Conservation (phyloP, 495 filamentous ascomycete species). For the Penicillium verhagenii region DNA sequence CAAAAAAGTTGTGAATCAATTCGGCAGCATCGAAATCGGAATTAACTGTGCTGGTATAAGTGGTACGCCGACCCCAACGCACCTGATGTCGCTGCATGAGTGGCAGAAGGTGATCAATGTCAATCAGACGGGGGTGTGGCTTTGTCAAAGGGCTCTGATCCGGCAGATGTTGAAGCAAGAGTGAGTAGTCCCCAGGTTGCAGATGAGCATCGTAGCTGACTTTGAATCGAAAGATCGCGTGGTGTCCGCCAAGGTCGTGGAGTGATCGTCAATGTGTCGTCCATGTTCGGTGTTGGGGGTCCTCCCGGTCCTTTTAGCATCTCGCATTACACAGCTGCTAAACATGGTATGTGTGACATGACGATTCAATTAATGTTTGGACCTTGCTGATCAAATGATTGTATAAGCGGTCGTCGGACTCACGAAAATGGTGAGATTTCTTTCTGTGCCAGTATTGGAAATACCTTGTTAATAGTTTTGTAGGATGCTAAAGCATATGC, state of each 20-base stretch:
- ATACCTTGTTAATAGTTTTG: conserved; percentile 1
- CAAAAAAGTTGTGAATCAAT: conserved; percentile 19
- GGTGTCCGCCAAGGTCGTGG: conserved; percentile 25
- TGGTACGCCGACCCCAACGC: conserved; percentile 22
- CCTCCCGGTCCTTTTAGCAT: conserved; percentile 22
- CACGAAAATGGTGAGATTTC: conserved; percentile 32
- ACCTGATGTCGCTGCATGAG: conserved; percentile 32
- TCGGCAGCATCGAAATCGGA: conserved; percentile 51
- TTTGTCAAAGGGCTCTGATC: conserved; percentile 47
- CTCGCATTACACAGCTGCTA: conserved; percentile 39
- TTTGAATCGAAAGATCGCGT: conserved; percentile 7
- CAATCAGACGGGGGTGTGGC: conserved; percentile 48
- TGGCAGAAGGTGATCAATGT: conserved; percentile 43
- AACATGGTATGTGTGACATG: conserved; percentile 43
- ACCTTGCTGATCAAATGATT: not conserved
- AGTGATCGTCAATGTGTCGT: conserved; percentile 32
- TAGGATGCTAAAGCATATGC: conserved; percentile 46
- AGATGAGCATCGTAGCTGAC: not conserved
- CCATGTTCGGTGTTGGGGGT: conserved; percentile 25
- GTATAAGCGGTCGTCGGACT: conserved; percentile 41
- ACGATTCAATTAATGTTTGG: not conserved
- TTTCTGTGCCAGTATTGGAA: not conserved
- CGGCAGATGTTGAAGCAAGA: conserved; percentile 51
- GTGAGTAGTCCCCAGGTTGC: conserved; percentile 9
- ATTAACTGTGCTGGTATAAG: conserved; percentile 47